Percentiles rank a stretch among this genome's conserved stretches.
These are phyloP conservation scores for Discostella stelligera DNA, from an alignment of 352 stramenopile species.

Conservation along the genomic window DNA sequence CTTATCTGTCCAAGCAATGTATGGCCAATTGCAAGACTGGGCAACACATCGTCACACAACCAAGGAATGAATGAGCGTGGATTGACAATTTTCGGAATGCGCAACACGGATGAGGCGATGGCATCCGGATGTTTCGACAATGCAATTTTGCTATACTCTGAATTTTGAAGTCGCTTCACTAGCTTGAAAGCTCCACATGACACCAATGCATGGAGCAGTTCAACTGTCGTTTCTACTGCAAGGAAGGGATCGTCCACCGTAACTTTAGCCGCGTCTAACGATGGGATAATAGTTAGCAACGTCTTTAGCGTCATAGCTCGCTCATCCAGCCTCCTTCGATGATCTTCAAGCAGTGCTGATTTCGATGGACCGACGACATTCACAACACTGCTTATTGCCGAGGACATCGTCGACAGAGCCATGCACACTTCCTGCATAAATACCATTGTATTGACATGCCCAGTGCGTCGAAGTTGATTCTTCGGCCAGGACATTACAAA, in stretches of 20 bases:
- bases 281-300: constrained; percentile 26
- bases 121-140: constrained; percentile 30
- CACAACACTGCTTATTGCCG: constrained; percentile 35
- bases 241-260: constrained; percentile 47
- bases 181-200: constrained; percentile 55
- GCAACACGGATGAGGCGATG: constrained; percentile 51
- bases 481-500: constrained; percentile 54
- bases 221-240: constrained; percentile 27
- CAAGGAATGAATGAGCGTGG: constrained; percentile 60
- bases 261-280: constrained; percentile 16
- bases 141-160: constrained; percentile 30
- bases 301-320: constrained; percentile 49
- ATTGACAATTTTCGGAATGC: constrained; percentile 52
- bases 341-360: constrained; percentile 35
- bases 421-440: constrained; percentile 42
- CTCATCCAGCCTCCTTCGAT: constrained; percentile 49
- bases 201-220: constrained; percentile 55
- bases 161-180: constrained; percentile 52
- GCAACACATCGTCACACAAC: constrained; percentile 66
- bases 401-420: constrained; percentile 51
- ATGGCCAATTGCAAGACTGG: constrained; percentile 67
- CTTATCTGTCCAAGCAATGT: constrained; percentile 61
- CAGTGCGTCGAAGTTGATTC: constrained; percentile 10
- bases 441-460: constrained; percentile 5
- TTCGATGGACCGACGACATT: constrained; percentile 32